Conservation (phyloP, 805 yeast species). For the Tetrapisispora pingtungensis region DNA sequence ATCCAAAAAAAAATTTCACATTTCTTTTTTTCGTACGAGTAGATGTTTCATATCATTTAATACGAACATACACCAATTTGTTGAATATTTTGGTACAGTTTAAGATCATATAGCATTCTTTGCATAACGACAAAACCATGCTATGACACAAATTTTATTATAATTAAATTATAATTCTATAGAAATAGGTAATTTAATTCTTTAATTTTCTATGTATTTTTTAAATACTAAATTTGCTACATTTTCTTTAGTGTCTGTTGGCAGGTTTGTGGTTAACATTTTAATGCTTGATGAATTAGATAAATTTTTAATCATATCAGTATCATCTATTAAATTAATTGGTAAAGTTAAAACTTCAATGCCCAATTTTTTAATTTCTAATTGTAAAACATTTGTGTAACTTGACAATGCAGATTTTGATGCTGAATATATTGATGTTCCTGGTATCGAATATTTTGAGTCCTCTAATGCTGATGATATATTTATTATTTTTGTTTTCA, state of each 20-base stretch:
- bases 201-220: not conserved
- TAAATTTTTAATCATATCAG: constrained; percentile 21
- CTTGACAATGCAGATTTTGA: constrained; percentile 25
- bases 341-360: constrained; percentile 11
- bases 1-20: not conserved
- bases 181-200: too few species aligned
- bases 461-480: constrained; percentile 23
- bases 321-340: constrained; percentile 20
- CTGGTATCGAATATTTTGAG: constrained; percentile 12
- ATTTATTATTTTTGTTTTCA: constrained; percentile 13
- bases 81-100: too few species aligned
- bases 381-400: constrained; percentile 16
- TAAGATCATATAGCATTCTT: too few species aligned
- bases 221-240: not conserved
- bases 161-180: too few species aligned
- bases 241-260: not conserved
- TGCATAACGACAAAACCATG: too few species aligned
- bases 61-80: not conserved
- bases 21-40: constrained; percentile 1
- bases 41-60: not conserved
- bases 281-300: not conserved
- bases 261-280: not conserved
- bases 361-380: constrained; percentile 15
- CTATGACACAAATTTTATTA: not conserved
- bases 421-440: constrained; percentile 26